A percentile compares a stretch with the other conserved stretches of the same genome.
phyloP scores from a whole-genome alignment of 2,329 filamentous ascomycete genomes.

The Epichloe uncinata region DNA sequence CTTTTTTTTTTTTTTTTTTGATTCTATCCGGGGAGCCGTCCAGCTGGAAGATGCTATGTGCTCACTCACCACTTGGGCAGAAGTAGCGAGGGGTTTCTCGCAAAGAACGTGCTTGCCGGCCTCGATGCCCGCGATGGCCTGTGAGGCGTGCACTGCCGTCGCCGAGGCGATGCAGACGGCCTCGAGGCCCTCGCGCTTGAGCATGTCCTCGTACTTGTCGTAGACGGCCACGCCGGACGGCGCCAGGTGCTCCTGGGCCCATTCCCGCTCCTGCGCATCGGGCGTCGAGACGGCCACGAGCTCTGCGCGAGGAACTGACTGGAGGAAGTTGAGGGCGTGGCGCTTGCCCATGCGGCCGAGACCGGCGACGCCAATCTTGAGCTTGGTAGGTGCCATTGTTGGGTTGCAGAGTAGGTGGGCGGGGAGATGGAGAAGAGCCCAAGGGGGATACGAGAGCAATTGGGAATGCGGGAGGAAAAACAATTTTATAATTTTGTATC shows the following conservation, averaged over 20 bases:
- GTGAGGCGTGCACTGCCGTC: conserved; percentile 42
- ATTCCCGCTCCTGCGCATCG: conserved; percentile 28
- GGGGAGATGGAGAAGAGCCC: no score
- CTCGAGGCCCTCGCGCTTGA: conserved; percentile 22
- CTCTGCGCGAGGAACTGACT: conserved; percentile 30
- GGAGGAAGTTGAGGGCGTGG: conserved; percentile 35
- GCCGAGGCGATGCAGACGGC: conserved; percentile 28
- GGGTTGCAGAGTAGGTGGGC: background rate
- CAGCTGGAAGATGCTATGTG: no score
- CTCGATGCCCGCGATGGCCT: conserved; percentile 42
- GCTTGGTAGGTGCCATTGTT: conserved; percentile 14
- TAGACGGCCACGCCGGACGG: conserved; percentile 31
- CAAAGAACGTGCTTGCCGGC: no score
- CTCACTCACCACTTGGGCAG: no score
- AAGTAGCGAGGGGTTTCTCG: no score
- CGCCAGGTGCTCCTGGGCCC: conserved; percentile 29
- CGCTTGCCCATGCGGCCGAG: conserved; percentile 40
- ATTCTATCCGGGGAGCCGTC: no score
- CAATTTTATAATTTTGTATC: no score
- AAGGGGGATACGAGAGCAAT: no score
- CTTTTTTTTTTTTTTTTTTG: no score
- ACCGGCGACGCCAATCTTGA: conserved; percentile 33
- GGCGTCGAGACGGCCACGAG: conserved; percentile 36
- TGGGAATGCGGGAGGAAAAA: no score
- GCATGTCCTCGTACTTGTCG: conserved; percentile 31